phyloP scores from a whole-genome alignment of 2,329 filamentous ascomycete genomes.

The Aspergillus versicolor region DNA sequence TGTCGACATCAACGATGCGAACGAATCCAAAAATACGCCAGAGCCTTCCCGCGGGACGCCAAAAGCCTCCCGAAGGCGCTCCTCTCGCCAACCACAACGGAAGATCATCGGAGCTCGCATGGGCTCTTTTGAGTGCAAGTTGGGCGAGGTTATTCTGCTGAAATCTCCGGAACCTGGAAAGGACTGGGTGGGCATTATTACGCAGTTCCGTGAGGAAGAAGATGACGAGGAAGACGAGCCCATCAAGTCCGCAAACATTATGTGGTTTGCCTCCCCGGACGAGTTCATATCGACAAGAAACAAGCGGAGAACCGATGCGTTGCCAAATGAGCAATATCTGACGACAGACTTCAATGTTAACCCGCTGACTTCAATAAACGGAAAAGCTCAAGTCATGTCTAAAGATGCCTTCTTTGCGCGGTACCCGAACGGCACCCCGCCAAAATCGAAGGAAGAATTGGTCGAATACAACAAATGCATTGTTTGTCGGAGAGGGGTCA shows the following conservation, averaged over 20 bases:
- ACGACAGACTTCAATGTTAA: constrained; percentile 86
- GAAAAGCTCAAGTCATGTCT: constrained; percentile 80
- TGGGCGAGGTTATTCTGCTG: constrained; percentile 82
- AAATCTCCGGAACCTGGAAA: constrained; percentile 85
- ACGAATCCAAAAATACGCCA: constrained; percentile 14
- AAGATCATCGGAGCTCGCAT: constrained; percentile 78
- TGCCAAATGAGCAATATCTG: constrained; percentile 89
- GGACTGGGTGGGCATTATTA: constrained; percentile 89
- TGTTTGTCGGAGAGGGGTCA: constrained; percentile 84
- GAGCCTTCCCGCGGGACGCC: constrained; percentile 20
- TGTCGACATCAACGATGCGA: constrained; percentile 23
- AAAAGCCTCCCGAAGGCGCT: constrained; percentile 29
- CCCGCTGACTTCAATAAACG: constrained; percentile 83
- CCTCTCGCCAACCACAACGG: constrained; percentile 31
- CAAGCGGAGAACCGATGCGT: constrained; percentile 77
- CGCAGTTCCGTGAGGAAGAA: constrained; percentile 73
- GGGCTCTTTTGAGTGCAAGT: constrained; percentile 73
- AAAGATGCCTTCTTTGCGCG: constrained; percentile 62
- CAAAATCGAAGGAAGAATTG: constrained; percentile 59
- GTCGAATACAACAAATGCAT: constrained; percentile 82
- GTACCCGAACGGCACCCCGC: constrained; percentile 74
- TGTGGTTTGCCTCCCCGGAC: constrained; percentile 89
- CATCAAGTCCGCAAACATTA: constrained; percentile 76
- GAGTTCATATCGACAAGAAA: constrained; percentile 81
- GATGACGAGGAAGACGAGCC: constrained; percentile 54